Conservation (phyloP, 2,329 filamentous ascomycete species). For the Didymella exigua region DNA sequence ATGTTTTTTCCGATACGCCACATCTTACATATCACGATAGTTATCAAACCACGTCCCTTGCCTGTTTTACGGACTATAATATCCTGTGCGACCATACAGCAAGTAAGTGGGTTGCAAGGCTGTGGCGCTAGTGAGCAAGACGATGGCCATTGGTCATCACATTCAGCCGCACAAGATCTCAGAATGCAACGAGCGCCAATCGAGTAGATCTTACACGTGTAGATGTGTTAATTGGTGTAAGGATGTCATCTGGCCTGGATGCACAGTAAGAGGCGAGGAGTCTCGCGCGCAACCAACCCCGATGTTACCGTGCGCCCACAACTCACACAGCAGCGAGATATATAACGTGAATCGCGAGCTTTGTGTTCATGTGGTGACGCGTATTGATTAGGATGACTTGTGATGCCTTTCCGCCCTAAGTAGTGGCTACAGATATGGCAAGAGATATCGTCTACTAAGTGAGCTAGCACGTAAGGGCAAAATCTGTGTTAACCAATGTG, state of each 20-base stretch:
- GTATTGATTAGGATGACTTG: no score
- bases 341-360: neutral
- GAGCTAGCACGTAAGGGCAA: no score
- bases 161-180: conserved; percentile 21
- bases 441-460: no score
- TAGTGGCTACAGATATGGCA: no score
- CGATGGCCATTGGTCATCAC: conserved; percentile 23
- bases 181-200: conserved; percentile 16
- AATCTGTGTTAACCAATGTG: no score
- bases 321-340: neutral
- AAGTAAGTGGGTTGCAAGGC: conserved; percentile 14
- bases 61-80: neutral
- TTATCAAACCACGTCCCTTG: neutral
- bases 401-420: no score
- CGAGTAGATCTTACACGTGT: neutral
- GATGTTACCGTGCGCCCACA: neutral
- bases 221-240: neutral
- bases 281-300: neutral
- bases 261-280: neutral
- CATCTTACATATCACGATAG: neutral
- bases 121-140: conserved; percentile 11
- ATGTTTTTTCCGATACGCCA: neutral
- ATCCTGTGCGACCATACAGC: conserved; percentile 8
- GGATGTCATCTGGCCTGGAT: neutral
- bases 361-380: neutral